Conservation (phyloP, 176 grass and related monocot genomes). For the Carex littledalei region DNA sequence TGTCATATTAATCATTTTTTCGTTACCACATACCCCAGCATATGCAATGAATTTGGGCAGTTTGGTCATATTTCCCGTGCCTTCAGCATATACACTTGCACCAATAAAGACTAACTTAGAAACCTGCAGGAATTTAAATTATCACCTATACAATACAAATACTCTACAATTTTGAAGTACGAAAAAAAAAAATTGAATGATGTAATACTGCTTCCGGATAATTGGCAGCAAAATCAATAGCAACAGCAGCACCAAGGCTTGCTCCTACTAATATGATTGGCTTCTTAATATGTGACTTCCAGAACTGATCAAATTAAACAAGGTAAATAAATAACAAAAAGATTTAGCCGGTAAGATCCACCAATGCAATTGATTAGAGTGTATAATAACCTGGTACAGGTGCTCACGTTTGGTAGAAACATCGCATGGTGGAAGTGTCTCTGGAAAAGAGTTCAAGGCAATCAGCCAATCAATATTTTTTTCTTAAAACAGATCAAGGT, state of each 20-base stretch:
- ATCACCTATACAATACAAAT: constrained; percentile 12
- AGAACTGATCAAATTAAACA: constrained; percentile 34
- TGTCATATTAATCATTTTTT: too few relatives aligned
- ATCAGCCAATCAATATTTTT: constrained; percentile 1
- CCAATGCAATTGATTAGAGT: background rate
- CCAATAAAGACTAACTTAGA: constrained; percentile 76
- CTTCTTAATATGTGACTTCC: constrained; percentile 76
- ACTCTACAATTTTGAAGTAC: background rate
- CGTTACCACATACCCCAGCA: constrained; percentile 44
- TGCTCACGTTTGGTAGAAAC: constrained; percentile 71
- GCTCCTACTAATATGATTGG: constrained; percentile 88
- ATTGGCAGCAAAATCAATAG: constrained; percentile 75
- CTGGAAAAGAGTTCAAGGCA: constrained; percentile 23
- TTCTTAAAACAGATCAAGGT: too few relatives aligned
- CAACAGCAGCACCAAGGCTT: constrained; percentile 88
- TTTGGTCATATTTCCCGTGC: constrained; percentile 61
- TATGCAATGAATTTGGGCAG: constrained; percentile 74
- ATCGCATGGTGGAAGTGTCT: constrained; percentile 57
- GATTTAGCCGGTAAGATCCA: background rate
- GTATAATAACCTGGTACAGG: constrained; percentile 57
- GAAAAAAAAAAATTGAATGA: background rate
- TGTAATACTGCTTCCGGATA: constrained; percentile 68
- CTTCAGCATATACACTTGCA: constrained; percentile 77
- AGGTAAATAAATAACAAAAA: background rate
- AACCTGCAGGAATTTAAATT: constrained; percentile 36